Percentiles rank a stretch among this genome's conserved stretches.
phyloP scores from a whole-genome alignment of 2,329 filamentous ascomycete genomes.

The Talaromyces pinophilus region DNA sequence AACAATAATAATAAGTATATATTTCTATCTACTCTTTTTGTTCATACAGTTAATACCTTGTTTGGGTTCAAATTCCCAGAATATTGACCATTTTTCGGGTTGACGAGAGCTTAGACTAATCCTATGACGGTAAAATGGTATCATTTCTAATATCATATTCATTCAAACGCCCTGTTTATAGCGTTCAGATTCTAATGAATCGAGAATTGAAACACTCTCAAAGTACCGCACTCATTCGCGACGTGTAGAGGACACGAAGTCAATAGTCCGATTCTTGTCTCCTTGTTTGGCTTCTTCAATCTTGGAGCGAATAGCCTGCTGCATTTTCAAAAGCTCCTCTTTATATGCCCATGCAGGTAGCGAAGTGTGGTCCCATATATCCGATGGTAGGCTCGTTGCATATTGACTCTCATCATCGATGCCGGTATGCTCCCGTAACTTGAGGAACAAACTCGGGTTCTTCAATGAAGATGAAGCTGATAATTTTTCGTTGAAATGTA shows the following conservation, averaged over 20 bases:
- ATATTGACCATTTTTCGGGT: background rate
- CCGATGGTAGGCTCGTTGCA: conserved; percentile 48
- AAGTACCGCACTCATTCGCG: background rate
- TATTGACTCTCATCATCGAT: conserved; percentile 58
- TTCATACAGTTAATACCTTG: background rate
- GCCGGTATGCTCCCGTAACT: conserved; percentile 60
- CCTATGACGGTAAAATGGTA: background rate
- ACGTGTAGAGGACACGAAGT: conserved; percentile 39
- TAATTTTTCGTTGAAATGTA: conserved; percentile 66
- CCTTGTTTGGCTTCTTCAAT: conserved; percentile 38
- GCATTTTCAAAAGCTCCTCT: conserved; percentile 47
- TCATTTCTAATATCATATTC: background rate
- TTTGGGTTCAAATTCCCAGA: background rate
- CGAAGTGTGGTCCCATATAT: conserved; percentile 43
- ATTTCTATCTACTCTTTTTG: background rate
- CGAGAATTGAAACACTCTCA: background rate
- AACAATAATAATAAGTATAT: background rate
- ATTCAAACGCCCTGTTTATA: background rate
- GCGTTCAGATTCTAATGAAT: background rate
- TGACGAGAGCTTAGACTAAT: background rate
- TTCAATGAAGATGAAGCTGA: conserved; percentile 58
- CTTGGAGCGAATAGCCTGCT: conserved; percentile 41
- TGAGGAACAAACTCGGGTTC: conserved; percentile 60
- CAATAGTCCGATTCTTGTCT: conserved; percentile 42
- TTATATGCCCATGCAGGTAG: conserved; percentile 50